A percentile compares a stretch with the other conserved stretches of the same genome.
phyloP scores from a whole-genome alignment of 306 rosid species.

The Pachyrhizus erosus region DNA sequence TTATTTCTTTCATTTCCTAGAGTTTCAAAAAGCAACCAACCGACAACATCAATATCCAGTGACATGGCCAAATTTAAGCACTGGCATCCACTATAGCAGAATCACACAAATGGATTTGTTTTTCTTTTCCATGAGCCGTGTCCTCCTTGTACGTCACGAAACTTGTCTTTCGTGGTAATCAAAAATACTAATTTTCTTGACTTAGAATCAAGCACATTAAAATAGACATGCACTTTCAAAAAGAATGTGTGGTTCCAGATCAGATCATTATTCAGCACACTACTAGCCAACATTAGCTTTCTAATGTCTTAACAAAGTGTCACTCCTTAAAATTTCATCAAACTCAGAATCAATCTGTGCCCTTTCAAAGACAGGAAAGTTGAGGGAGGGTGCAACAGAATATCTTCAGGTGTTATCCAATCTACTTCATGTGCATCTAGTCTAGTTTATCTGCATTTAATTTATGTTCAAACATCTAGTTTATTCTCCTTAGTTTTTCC shows the following conservation, averaged over 20 bases:
- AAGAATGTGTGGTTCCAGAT: neutral
- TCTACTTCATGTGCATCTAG: neutral
- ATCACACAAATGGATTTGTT: neutral
- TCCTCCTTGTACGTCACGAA: neutral
- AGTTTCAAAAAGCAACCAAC: neutral
- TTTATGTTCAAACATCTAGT: too few species aligned
- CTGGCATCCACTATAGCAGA: neutral
- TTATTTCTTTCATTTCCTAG: neutral
- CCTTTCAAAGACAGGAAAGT: neutral
- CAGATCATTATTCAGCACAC: neutral
- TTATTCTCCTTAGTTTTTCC: too few species aligned
- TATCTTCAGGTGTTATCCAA: neutral
- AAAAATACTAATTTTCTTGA: neutral
- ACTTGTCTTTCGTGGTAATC: conserved; percentile 6
- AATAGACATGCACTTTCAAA: neutral
- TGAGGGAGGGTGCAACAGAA: neutral
- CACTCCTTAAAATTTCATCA: neutral
- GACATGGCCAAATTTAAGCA: neutral
- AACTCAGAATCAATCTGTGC: neutral
- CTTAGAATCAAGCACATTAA: neutral
- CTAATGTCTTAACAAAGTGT: neutral
- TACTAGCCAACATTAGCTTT: neutral
- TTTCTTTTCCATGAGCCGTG: conserved; percentile 11
- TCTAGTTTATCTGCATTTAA: neutral
- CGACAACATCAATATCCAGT: neutral